A percentile compares a stretch with the other conserved stretches of the same genome.
Conservation (phyloP, 768 basidiomycete genomes). For the Floccularia luteovirens region DNA sequence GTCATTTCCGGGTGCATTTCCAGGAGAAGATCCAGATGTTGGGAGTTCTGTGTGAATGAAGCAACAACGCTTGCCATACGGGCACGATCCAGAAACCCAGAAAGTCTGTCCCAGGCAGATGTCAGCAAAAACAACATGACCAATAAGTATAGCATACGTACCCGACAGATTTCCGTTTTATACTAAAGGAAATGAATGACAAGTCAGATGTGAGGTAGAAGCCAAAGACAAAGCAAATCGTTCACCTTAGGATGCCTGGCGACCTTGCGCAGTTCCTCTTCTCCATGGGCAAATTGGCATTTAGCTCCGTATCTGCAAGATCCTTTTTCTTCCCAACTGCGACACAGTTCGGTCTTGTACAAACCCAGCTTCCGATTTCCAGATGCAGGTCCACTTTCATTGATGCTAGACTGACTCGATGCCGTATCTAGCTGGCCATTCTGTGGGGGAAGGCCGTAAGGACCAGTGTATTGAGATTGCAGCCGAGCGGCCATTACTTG, state of each 20-base stretch:
- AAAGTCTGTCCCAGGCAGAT: slow-evolving; percentile 52
- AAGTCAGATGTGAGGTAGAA: slow-evolving; percentile 11
- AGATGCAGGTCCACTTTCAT: slow-evolving; percentile 67
- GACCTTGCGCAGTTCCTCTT: slow-evolving; percentile 81
- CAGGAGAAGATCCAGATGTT: slow-evolving; percentile 47
- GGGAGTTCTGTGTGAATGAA: slow-evolving; percentile 90
- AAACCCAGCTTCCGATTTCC: slow-evolving; percentile 88
- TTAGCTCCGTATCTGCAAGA: slow-evolving; percentile 80
- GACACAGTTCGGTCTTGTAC: slow-evolving; percentile 87
- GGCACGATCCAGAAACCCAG: slow-evolving; percentile 91
- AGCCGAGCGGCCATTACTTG: slow-evolving; percentile 55
- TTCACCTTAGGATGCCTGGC: slow-evolving; percentile 82
- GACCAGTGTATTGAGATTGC: slow-evolving; percentile 55
- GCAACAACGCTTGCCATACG: slow-evolving; percentile 88
- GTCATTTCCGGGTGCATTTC: slow-evolving; percentile 30
- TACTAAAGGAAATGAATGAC: slow-evolving; percentile 40
- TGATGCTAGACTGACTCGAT: slow-evolving; percentile 34
- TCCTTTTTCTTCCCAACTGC: slow-evolving; percentile 92
- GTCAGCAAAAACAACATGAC: slow-evolving; percentile 6
- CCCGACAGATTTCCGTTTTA: slow-evolving; percentile 91
- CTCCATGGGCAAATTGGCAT: slow-evolving; percentile 92
- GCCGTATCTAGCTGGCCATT: slow-evolving; percentile 23
- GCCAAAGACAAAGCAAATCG: slow-evolving; percentile 4
- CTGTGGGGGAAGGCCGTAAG: slow-evolving; percentile 30
- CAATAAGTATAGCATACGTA: slow-evolving; percentile 23